Conservation (phyloP, 2,329 filamentous ascomycete genomes). For the Trichoderma afroharzianum region DNA sequence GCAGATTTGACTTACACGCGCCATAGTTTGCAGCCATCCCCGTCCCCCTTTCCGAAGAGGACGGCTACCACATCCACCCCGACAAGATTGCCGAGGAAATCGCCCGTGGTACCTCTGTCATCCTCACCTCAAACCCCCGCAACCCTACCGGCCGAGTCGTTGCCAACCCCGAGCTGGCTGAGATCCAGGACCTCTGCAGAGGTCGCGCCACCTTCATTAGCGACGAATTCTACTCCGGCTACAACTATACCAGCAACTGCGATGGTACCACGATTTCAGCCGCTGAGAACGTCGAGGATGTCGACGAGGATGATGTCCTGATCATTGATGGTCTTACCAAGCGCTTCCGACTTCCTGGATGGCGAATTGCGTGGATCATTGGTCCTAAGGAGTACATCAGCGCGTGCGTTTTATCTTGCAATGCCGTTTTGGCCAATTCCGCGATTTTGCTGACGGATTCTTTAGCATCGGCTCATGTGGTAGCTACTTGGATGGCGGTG, state of each 20-base stretch:
- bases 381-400: constrained; percentile 93
- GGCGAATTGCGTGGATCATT: constrained; percentile 94
- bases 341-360: constrained; percentile 91
- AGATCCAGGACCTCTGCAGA: constrained; percentile 91
- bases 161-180: constrained; percentile 74
- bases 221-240: constrained; percentile 95
- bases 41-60: constrained; percentile 76
- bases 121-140: constrained; percentile 90
- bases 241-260: constrained; percentile 92
- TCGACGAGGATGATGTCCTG: constrained; percentile 85
- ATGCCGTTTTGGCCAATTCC: not conserved
- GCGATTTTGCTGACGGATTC: not conserved
- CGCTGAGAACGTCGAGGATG: constrained; percentile 85
- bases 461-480: constrained; percentile 77
- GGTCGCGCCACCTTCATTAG: constrained; percentile 88
- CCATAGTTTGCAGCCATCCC: constrained; percentile 77
- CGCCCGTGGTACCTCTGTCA: constrained; percentile 78
- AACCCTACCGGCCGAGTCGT: constrained; percentile 92
- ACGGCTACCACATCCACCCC: constrained; percentile 89
- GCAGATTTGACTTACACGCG: not conserved
- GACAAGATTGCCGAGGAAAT: constrained; percentile 93
- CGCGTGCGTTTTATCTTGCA: constrained; percentile 49
- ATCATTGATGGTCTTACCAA: constrained; percentile 96
- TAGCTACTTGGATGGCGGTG: constrained; percentile 90
- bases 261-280: constrained; percentile 86